These are phyloP conservation scores for Neonectria sp. DNA, from an alignment of 2,329 filamentous ascomycete genomes.

Conservation along the genomic window DNA sequence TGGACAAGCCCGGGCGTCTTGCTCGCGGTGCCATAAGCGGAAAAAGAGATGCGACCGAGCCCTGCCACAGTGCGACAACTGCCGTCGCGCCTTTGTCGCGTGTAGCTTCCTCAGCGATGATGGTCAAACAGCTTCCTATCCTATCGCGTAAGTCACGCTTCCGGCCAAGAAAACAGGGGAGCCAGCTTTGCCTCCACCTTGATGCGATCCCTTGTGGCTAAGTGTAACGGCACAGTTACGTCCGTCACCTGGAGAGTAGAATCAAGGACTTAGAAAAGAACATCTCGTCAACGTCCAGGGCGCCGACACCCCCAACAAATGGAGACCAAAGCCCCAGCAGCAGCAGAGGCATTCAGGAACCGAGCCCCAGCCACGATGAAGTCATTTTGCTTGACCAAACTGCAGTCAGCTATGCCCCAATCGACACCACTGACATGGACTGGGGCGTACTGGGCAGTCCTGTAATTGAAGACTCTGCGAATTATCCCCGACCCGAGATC, in stretches of 20 bases:
- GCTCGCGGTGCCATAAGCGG: conserved; percentile 57
- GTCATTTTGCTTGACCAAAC: conserved; percentile 10
- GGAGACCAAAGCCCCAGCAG: neutral
- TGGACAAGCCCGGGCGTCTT: conserved; percentile 47
- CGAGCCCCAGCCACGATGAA: neutral
- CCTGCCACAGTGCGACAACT: conserved; percentile 58
- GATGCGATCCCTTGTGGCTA: neutral
- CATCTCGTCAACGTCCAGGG: neutral
- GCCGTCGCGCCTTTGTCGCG: conserved; percentile 51
- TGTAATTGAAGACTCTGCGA: neutral
- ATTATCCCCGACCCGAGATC: neutral
- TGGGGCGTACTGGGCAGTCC: conserved; percentile 2
- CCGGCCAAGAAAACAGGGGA: neutral
- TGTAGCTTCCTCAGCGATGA: conserved; percentile 60
- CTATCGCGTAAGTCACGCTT: conserved; percentile 53
- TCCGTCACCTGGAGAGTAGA: conserved; percentile 52
- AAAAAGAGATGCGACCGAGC: conserved; percentile 60
- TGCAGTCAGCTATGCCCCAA: conserved; percentile 19
- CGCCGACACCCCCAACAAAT: neutral
- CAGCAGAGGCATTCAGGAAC: neutral
- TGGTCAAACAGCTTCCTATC: conserved; percentile 56
- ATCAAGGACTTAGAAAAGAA: conserved; percentile 40
- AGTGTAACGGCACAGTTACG: conserved; percentile 39
- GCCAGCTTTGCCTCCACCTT: neutral
- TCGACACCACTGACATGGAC: conserved; percentile 3